Conservation (phyloP, 257 asterid genomes). For the Anisodus tanguticus region DNA sequence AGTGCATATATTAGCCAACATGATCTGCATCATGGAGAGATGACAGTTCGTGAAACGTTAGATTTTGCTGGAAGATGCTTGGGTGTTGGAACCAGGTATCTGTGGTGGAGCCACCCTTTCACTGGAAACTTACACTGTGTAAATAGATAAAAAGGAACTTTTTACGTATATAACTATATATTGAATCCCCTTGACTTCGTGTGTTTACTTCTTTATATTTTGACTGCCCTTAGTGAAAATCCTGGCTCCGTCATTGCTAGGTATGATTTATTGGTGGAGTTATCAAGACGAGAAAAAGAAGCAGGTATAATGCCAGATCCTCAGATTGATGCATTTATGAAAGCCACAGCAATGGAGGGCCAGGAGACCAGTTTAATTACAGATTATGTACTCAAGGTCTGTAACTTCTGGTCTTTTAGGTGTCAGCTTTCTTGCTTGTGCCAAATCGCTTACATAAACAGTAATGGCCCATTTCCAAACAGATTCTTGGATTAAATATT, state of each 20-base stretch:
- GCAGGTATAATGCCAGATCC: conserved; percentile 71
- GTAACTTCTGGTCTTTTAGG: not conserved
- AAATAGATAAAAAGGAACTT: too few relatives aligned
- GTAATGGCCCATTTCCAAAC: conserved; percentile 15
- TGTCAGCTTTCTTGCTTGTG: not conserved
- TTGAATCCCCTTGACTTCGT: too few relatives aligned
- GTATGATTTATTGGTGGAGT: conserved; percentile 66
- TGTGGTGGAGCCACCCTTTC: too few relatives aligned
- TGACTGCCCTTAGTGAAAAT: too few relatives aligned
- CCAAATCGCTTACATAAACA: not conserved
- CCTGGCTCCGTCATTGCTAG: too few relatives aligned
- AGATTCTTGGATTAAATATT: conserved; percentile 90
- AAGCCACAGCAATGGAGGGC: conserved; percentile 80
- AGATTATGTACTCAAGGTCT: conserved; percentile 87
- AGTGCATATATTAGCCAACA: conserved; percentile 91
- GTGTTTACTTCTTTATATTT: too few relatives aligned
- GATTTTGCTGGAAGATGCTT: conserved; percentile 91
- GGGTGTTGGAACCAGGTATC: conserved; percentile 79
- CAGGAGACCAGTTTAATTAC: conserved; percentile 81
- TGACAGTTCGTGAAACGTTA: conserved; percentile 91
- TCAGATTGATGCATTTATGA: conserved; percentile 71
- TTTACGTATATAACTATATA: too few relatives aligned
- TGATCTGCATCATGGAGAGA: conserved; percentile 89
- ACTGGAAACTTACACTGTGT: too few relatives aligned
- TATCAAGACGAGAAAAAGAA: conserved; percentile 65